Percentiles rank a stretch among this genome's conserved stretches.
Conservation (phyloP, 352 stramenopile genomes). For the Phytophthora fragariae region DNA sequence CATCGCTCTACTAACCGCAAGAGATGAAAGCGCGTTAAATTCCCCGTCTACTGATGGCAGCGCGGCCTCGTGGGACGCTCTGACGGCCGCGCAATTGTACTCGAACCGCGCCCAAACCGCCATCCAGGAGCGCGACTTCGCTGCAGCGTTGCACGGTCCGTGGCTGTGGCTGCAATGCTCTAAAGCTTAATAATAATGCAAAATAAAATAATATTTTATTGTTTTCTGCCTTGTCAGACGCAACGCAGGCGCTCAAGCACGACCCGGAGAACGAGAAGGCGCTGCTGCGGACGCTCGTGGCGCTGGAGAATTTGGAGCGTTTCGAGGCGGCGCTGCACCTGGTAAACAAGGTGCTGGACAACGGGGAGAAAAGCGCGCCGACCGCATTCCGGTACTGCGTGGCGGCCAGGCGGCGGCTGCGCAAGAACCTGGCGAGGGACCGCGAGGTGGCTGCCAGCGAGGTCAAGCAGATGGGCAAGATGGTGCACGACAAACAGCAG, state of each 20-base stretch:
- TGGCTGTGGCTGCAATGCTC: not conserved
- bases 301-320: constrained; percentile 81
- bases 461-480: constrained; percentile 66
- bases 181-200: not conserved
- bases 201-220: not conserved
- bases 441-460: constrained; percentile 58
- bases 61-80: constrained; percentile 22
- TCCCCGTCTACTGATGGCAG: not conserved
- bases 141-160: constrained; percentile 60
- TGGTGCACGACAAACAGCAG: constrained; percentile 84
- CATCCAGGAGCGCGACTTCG: constrained; percentile 82
- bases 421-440: constrained; percentile 66
- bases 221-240: constrained; percentile 41
- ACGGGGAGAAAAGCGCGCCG: constrained; percentile 26
- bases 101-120: constrained; percentile 76
- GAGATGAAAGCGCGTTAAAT: constrained; percentile 11
- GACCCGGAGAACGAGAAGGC: constrained; percentile 77
- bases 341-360: constrained; percentile 57
- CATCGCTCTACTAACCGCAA: constrained; percentile 37
- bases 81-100: constrained; percentile 50
- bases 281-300: constrained; percentile 60
- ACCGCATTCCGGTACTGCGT: constrained; percentile 70
- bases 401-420: constrained; percentile 50
- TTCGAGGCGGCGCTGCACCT: constrained; percentile 69
- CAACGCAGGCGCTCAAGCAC: constrained; percentile 57